These are phyloP conservation scores for Drosera capensis DNA, from an alignment of 148 eudicot genomes.

Conservation along the genomic window DNA sequence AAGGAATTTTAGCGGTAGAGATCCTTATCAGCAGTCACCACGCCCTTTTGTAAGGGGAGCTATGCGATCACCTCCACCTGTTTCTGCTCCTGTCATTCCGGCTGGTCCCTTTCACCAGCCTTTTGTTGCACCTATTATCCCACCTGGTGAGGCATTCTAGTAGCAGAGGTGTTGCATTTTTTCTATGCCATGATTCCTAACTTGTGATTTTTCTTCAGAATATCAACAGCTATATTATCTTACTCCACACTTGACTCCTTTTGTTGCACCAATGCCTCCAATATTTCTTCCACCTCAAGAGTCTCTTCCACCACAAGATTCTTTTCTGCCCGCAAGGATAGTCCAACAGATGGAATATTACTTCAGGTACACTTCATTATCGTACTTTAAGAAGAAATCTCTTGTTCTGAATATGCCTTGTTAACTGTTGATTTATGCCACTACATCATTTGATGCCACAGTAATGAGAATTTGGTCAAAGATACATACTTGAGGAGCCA, in stretches of 20 bases:
- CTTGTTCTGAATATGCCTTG: background rate
- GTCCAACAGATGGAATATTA: constrained; percentile 68
- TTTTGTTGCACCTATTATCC: constrained; percentile 24
- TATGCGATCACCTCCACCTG: constrained; percentile 28
- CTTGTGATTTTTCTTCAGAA: constrained; percentile 25
- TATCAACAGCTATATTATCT: constrained; percentile 15
- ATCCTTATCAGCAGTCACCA: constrained; percentile 33
- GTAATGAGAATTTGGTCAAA: constrained; percentile 63
- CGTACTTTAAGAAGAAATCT: background rate
- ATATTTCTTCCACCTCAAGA: constrained; percentile 19
- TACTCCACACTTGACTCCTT: constrained; percentile 21
- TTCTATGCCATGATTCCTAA: background rate
- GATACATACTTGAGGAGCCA: constrained; percentile 58
- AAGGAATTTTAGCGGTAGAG: constrained; percentile 49
- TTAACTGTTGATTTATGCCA: background rate
- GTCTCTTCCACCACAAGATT: constrained; percentile 35
- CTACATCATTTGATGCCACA: constrained; percentile 13
- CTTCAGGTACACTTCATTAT: no score
- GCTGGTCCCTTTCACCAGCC: constrained; percentile 41
- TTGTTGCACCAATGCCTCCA: constrained; percentile 25
- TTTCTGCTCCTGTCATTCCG: constrained; percentile 24
- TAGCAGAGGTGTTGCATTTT: background rate
- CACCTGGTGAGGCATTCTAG: constrained; percentile 29
- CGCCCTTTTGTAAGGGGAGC: constrained; percentile 37
- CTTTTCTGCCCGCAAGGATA: constrained; percentile 34